Evolutionary conservation across 2,329 filamentous ascomycete genomes (phyloP).

Genomic region (Pseudomassariella vexata): DNA sequence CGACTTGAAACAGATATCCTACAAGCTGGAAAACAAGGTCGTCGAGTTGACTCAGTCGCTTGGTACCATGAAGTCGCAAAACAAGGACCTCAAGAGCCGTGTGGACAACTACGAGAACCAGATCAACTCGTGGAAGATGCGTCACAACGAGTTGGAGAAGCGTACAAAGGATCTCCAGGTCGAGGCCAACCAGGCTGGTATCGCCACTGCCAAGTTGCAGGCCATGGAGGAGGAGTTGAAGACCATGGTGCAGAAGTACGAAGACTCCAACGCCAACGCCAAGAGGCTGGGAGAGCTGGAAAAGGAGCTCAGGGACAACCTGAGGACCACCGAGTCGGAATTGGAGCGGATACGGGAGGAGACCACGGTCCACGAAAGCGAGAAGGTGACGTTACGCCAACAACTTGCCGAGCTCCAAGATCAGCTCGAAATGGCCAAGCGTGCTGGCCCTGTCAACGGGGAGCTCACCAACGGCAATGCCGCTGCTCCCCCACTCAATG

Average conservation of each 20-base stretch:
- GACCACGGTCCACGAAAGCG: conserved; percentile 71
- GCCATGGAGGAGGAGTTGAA: conserved; percentile 95
- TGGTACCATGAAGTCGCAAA: conserved; percentile 88
- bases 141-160: conserved; percentile 83
- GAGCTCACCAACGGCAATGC: conserved; percentile 61
- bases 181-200: conserved; percentile 96
- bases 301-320: conserved; percentile 73
- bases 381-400: conserved; percentile 79
- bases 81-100: conserved; percentile 81
- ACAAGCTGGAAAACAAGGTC: conserved; percentile 99
- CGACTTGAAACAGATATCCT: conserved; percentile 98
- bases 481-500: conserved; percentile 54
- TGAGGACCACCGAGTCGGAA: conserved; percentile 74
- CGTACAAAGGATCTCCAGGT: conserved; percentile 90
- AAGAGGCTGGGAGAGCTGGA: conserved; percentile 95
- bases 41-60: conserved; percentile 94
- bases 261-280: conserved; percentile 84
- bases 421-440: conserved; percentile 82
- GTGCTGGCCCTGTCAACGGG: conserved; percentile 66
- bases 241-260: conserved; percentile 81
- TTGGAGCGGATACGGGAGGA: conserved; percentile 72
- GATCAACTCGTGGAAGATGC: conserved; percentile 91
- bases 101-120: conserved; percentile 95
- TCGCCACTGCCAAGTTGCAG: conserved; percentile 81
- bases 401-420: conserved; percentile 88